phyloP scores from a whole-genome alignment of 208 protist species.

The Entamoeba invadens region DNA sequence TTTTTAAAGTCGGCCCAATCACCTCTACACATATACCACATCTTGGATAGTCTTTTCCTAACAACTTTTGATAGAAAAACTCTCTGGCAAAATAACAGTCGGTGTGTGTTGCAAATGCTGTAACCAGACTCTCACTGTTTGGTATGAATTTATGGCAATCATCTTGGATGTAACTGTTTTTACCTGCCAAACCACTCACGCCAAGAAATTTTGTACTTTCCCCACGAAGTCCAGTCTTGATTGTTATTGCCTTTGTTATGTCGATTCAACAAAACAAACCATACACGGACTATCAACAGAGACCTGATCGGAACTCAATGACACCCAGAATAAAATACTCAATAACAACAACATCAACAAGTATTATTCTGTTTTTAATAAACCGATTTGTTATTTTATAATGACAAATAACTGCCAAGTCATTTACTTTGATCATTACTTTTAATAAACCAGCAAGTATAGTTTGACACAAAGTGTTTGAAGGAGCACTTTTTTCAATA shows the following conservation, averaged over 20 bases:
- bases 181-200: neutral
- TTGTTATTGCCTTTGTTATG: neutral
- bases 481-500: too few relatives aligned
- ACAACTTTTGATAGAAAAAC: neutral
- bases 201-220: neutral
- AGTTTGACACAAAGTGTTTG: too few relatives aligned
- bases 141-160: neutral
- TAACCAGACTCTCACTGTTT: neutral
- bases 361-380: too few relatives aligned
- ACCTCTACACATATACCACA: neutral
- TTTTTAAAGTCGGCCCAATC: neutral
- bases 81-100: neutral
- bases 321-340: too few relatives aligned
- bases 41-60: neutral
- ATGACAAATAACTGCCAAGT: too few relatives aligned
- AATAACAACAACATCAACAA: too few relatives aligned
- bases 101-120: neutral
- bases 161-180: neutral
- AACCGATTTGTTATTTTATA: too few relatives aligned
- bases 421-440: too few relatives aligned
- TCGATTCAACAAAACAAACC: neutral
- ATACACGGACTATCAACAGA: neutral
- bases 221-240: neutral
- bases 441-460: too few relatives aligned
- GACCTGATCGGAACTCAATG: too few relatives aligned